These are phyloP conservation scores for Aquanectria penicillioides DNA, from an alignment of 2,329 filamentous ascomycete species.

Conservation along the genomic window DNA sequence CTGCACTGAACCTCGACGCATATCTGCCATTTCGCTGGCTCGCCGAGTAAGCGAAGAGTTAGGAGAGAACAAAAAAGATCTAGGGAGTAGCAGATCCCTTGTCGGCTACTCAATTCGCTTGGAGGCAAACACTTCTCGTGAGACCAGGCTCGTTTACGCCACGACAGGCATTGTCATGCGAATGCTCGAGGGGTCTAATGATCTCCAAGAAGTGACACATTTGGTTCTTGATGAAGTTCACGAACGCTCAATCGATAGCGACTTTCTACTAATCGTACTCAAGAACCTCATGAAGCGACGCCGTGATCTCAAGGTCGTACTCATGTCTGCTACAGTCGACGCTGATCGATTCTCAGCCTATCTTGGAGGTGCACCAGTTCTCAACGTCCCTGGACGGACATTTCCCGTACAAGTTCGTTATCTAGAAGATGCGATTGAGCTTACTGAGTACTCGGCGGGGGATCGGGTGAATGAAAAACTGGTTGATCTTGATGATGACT, in stretches of 20 bases:
- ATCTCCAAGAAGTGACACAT: conserved; percentile 90
- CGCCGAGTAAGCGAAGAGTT: conserved; percentile 94
- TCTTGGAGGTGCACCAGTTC: conserved; percentile 82
- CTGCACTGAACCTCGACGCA: conserved; percentile 93
- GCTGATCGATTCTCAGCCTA: conserved; percentile 92
- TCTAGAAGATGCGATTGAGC: conserved; percentile 90
- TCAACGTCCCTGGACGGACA: conserved; percentile 91
- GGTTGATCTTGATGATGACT: conserved; percentile 72
- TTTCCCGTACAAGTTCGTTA: conserved; percentile 91
- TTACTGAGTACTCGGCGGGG: conserved; percentile 76
- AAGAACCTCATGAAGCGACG: conserved; percentile 81
- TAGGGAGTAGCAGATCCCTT: conserved; percentile 84
- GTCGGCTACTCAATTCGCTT: conserved; percentile 95
- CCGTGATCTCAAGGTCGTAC: conserved; percentile 86
- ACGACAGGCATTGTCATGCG: conserved; percentile 95
- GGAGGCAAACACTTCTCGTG: conserved; percentile 84
- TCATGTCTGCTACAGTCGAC: conserved; percentile 98
- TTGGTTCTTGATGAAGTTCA: conserved; percentile 98
- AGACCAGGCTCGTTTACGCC: conserved; percentile 89
- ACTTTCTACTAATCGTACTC: conserved; percentile 93
- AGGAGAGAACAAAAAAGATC: conserved; percentile 82
- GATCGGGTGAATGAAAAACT: conserved; percentile 59
- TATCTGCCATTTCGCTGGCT: conserved; percentile 94
- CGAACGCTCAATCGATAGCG: conserved; percentile 94
- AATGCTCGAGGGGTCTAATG: conserved; percentile 91